Evolutionary conservation across 306 rosid genomes (phyloP).

Genomic region (Casuarina glauca): DNA sequence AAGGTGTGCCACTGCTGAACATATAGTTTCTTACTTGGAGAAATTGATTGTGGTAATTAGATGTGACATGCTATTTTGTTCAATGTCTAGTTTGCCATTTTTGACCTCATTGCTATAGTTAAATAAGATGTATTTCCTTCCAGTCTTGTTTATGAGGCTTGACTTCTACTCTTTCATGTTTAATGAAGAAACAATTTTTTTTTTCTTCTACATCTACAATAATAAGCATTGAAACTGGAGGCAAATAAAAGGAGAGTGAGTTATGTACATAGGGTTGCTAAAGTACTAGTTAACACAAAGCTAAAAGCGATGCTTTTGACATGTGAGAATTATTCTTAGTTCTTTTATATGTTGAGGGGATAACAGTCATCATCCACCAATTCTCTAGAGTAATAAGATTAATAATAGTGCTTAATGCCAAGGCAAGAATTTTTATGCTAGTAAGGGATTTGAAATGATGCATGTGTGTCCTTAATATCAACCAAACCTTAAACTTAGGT

Average conservation of each 20-base stretch:
- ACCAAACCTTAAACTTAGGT: neutral
- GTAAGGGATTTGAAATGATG: neutral
- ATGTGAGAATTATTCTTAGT: neutral
- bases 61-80: neutral
- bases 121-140: neutral
- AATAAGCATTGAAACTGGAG: neutral
- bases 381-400: neutral
- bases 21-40: neutral
- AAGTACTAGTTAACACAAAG: neutral
- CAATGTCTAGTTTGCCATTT: neutral
- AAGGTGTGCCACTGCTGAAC: constrained; percentile 43
- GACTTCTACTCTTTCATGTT: neutral
- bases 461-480: neutral
- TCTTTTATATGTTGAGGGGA: neutral
- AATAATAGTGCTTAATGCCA: neutral
- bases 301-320: neutral
- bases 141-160: neutral
- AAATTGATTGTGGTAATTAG: neutral
- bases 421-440: neutral
- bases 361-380: neutral
- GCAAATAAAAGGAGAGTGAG: neutral
- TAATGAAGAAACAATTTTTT: neutral
- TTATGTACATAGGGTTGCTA: neutral
- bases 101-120: neutral
- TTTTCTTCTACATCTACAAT: neutral